These are phyloP conservation scores for Dipsacomyces acuminosporus DNA, from an alignment of 371 early-diverging fungal genomes.

Conservation along the genomic window DNA sequence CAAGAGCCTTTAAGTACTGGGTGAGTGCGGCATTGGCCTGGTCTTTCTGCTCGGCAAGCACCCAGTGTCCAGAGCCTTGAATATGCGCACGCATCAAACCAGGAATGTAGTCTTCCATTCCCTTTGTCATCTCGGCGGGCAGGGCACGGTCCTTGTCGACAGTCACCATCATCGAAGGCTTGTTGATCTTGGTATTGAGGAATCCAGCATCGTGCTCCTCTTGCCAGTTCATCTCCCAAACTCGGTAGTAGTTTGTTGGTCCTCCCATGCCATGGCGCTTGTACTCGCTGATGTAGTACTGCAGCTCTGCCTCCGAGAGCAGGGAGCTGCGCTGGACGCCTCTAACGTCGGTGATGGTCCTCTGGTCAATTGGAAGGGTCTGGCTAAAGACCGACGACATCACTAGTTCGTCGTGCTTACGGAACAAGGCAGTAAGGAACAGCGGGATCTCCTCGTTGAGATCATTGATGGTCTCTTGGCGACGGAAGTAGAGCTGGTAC, in stretches of 20 bases:
- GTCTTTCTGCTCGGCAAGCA: constrained; percentile 5
- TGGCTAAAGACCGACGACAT: constrained; percentile 7
- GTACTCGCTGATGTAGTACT: constrained; percentile 41
- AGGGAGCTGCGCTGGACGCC: constrained; percentile 1
- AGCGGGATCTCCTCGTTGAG: constrained; percentile 15
- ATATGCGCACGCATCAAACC: constrained; percentile 6
- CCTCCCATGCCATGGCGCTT: constrained; percentile 44
- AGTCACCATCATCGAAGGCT: constrained; percentile 20
- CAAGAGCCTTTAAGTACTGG: neutral
- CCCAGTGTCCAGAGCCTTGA: constrained; percentile 14
- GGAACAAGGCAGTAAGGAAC: constrained; percentile 18
- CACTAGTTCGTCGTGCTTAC: constrained; percentile 2
- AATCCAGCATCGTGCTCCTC: constrained; percentile 38
- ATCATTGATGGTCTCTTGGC: constrained; percentile 17
- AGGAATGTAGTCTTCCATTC: constrained; percentile 11
- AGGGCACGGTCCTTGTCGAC: constrained; percentile 11
- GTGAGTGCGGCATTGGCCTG: constrained; percentile 3
- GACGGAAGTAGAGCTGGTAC: constrained; percentile 42
- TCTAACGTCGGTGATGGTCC: constrained; percentile 4
- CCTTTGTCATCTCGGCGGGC: constrained; percentile 5
- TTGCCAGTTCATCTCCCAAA: constrained; percentile 43
- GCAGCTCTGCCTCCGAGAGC: constrained; percentile 25
- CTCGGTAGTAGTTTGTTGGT: constrained; percentile 46
- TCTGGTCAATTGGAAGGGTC: constrained; percentile 16
- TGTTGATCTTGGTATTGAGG: neutral